Evolutionary conservation across 768 basidiomycete genomes (phyloP), one percentile per base, ranked within the genome.

Genomic region (Symmetrospora coprosmae): DNA sequence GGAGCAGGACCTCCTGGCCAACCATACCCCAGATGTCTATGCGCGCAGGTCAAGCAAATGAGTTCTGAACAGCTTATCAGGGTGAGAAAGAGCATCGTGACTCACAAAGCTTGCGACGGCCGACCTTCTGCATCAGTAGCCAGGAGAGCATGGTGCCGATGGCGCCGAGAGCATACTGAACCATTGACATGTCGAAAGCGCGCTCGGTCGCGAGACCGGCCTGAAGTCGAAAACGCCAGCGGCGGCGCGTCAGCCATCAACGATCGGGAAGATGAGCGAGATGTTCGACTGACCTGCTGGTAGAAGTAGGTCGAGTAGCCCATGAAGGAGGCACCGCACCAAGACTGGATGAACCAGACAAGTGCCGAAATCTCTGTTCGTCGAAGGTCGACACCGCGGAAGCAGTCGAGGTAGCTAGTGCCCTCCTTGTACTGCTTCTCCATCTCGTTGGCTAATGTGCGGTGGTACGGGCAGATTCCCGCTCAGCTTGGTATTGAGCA

Each of bases 331-430:
- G 66, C 67, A 50, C 71, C 72, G 41, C 66, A 70, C 4, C 60
- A 35, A 39, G 60, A 68, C 50, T 73, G 72, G 33, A 68, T 66
- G 17, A 64, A 45, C 71, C 71, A 73, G 27, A 60, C 65, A 1
- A 62, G 50, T 2, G 45, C 30, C 6, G 67, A 89, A 72, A 89
- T 72, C 63, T 74, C 72, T 25, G 73, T 74, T 17, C 74, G 64
- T 13, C 74, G 63, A 0, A 68, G 53, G 53, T 76, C 72, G 46
- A 67, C 66, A 1, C 73, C 73, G 40, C 65, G 64, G 70, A 73
- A 75, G 68, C 74, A 74, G 63, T 76, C 74, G 9, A 68, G 19
- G 66, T 75, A 76, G 9, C 65, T 66, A 2, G 72, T 66, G 2
- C 74, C 74, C 2, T 63, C 56, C 2, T 69, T 66, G 48, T 69